These are phyloP conservation scores for Boletus rubropictus DNA, from an alignment of 768 basidiomycete genomes.

Conservation along the genomic window DNA sequence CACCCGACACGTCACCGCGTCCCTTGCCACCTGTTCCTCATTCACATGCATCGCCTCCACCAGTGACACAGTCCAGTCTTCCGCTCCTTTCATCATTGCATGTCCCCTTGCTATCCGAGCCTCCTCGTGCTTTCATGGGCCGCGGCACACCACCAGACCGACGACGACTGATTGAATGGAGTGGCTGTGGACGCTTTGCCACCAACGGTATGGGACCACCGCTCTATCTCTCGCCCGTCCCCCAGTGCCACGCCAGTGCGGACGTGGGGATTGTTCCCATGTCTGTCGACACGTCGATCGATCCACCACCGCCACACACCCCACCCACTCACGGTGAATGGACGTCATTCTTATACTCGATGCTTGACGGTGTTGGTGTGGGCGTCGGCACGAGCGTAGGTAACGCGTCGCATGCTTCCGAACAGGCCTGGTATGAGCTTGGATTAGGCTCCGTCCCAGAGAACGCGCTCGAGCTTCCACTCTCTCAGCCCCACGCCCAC, in stretches of 20 bases:
- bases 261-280: slow-evolving; percentile 21
- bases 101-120: slow-evolving; percentile 30
- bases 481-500: slow-evolving; percentile 5
- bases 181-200: slow-evolving; percentile 16
- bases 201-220: slow-evolving; percentile 21
- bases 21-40: slow-evolving; percentile 4
- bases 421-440: slow-evolving; percentile 28
- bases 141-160: slow-evolving; percentile 31
- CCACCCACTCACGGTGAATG: slow-evolving; percentile 23
- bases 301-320: slow-evolving; percentile 1
- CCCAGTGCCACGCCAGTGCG: slow-evolving; percentile 12
- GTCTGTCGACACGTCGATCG: slow-evolving; percentile 14
- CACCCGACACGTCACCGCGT: neutral
- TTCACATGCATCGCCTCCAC: slow-evolving; percentile 3
- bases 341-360: slow-evolving; percentile 31
- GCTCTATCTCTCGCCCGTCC: slow-evolving; percentile 22
- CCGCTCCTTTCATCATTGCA: slow-evolving; percentile 28
- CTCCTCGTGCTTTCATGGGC: slow-evolving; percentile 32
- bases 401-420: slow-evolving; percentile 3
- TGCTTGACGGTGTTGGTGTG: slow-evolving; percentile 26
- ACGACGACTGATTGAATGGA: slow-evolving; percentile 28
- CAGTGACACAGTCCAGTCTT: slow-evolving; percentile 9
- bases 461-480: slow-evolving; percentile 12
- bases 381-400: slow-evolving; percentile 8
- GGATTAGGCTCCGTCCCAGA: slow-evolving; percentile 16